phyloP scores from a whole-genome alignment of 345 rosid species.

The Schrenkiella parvula region DNA sequence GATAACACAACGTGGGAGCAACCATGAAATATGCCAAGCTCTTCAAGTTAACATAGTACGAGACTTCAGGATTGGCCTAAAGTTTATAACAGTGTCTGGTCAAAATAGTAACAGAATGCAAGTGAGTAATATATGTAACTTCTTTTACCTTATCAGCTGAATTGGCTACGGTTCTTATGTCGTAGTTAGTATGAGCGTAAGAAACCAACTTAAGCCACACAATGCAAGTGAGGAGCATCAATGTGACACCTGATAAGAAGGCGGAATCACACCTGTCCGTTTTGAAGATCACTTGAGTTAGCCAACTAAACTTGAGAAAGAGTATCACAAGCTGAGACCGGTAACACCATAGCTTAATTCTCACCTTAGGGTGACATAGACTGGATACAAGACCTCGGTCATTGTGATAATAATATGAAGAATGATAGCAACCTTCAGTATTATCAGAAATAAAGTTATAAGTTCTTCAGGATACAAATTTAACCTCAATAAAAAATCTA shows the following conservation, averaged over 20 bases:
- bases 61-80: conserved; percentile 47
- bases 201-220: conserved; percentile 97
- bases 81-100: conserved; percentile 25
- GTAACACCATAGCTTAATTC: conserved; percentile 11
- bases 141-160: conserved; percentile 58
- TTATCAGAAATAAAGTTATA: background rate
- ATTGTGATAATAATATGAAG: conserved; percentile 71
- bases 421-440: conserved; percentile 54
- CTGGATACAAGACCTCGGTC: conserved; percentile 68
- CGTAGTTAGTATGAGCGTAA: conserved; percentile 86
- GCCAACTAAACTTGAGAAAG: background rate
- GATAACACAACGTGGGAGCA: conserved; percentile 97
- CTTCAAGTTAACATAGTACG: conserved; percentile 55
- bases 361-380: conserved; percentile 79
- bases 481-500: background rate
- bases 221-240: conserved; percentile 93
- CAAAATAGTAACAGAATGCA: background rate
- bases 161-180: conserved; percentile 67
- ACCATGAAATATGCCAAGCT: conserved; percentile 91
- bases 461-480: background rate
- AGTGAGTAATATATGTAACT: background rate
- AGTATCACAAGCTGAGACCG: conserved; percentile 9
- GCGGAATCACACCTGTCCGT: conserved; percentile 86
- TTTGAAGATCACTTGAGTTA: conserved; percentile 23
- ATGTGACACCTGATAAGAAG: conserved; percentile 70